A percentile compares a stretch with the other conserved stretches of the same genome.
Conservation (phyloP, 2,329 filamentous ascomycete genomes). For the Anthostomella pinea region DNA sequence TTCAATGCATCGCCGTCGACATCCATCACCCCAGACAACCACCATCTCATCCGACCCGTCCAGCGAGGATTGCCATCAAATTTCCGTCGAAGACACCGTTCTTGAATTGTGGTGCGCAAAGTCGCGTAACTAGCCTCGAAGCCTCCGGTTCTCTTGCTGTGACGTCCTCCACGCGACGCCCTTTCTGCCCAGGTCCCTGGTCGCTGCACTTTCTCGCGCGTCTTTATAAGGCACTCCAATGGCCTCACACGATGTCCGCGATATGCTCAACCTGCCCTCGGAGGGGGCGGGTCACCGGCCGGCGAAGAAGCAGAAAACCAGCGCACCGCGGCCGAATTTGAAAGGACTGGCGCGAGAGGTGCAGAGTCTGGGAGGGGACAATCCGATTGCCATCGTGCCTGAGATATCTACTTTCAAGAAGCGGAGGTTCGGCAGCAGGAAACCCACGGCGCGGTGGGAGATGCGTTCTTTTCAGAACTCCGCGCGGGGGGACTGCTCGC, state of each 20-base stretch:
- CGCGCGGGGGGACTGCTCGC: slow-evolving; percentile 63
- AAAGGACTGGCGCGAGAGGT: slow-evolving; percentile 65
- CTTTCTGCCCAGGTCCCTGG: too few relatives aligned
- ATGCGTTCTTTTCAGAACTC: slow-evolving; percentile 72
- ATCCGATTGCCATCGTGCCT: slow-evolving; percentile 64
- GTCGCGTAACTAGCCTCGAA: too few relatives aligned
- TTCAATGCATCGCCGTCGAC: too few relatives aligned
- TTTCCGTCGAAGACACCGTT: too few relatives aligned
- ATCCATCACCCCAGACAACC: too few relatives aligned
- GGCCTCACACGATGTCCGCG: slow-evolving; percentile 78
- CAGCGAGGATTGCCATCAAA: too few relatives aligned
- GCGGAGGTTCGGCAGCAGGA: slow-evolving; percentile 51
- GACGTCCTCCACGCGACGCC: too few relatives aligned
- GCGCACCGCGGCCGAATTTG: slow-evolving; percentile 56
- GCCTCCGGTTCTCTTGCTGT: too few relatives aligned
- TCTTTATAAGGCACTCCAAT: slow-evolving; percentile 42
- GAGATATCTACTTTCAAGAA: slow-evolving; percentile 60
- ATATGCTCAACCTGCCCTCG: slow-evolving; percentile 78
- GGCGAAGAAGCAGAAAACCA: slow-evolving; percentile 71
- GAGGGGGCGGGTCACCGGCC: slow-evolving; percentile 54
- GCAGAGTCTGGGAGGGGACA: slow-evolving; percentile 63
- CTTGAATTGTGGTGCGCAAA: too few relatives aligned
- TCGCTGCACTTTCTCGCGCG: not conserved
- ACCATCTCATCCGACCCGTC: too few relatives aligned
- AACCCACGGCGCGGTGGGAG: slow-evolving; percentile 62